phyloP scores from a whole-genome alignment of 768 basidiomycete species.

The Tulasnella sp. region DNA sequence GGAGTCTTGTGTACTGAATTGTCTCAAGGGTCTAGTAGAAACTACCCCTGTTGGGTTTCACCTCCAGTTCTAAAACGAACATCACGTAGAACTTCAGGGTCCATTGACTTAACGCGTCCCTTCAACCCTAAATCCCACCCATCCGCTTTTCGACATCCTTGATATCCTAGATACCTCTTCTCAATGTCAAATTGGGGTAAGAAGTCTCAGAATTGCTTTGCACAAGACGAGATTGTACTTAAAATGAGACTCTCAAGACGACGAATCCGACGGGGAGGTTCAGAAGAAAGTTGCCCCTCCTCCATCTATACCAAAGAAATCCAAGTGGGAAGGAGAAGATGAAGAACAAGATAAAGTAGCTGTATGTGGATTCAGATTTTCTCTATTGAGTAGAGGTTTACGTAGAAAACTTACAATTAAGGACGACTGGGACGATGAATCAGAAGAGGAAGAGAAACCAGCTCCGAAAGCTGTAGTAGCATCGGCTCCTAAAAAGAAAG shows the following conservation, averaged over 20 bases:
- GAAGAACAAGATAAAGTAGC: slow-evolving; percentile 78
- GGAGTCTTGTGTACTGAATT: too few relatives aligned
- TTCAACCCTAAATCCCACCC: slow-evolving; percentile 3
- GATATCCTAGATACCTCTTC: background rate
- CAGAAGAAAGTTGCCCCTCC: slow-evolving; percentile 24
- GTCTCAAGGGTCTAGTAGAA: slow-evolving; percentile 1
- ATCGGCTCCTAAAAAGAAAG: slow-evolving; percentile 71
- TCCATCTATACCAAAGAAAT: slow-evolving; percentile 24
- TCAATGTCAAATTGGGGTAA: slow-evolving; percentile 40
- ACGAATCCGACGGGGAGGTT: slow-evolving; percentile 29
- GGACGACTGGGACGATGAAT: slow-evolving; percentile 94
- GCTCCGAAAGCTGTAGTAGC: slow-evolving; percentile 29
- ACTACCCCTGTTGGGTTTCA: background rate
- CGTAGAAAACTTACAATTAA: slow-evolving; percentile 25
- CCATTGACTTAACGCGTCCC: too few relatives aligned
- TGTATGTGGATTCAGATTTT: slow-evolving; percentile 35
- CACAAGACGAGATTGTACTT: slow-evolving; percentile 1
- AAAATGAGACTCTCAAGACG: slow-evolving; percentile 25
- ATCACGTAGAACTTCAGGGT: too few relatives aligned
- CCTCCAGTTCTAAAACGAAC: background rate
- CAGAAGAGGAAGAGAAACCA: slow-evolving; percentile 52
- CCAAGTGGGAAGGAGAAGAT: slow-evolving; percentile 78
- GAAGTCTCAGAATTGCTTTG: slow-evolving; percentile 1
- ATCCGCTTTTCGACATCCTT: background rate
- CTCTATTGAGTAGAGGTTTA: slow-evolving; percentile 3